A percentile compares a stretch with the other conserved stretches of the same genome.
phyloP scores from a whole-genome alignment of 441 rosid genomes.

The Populus hybrid region DNA sequence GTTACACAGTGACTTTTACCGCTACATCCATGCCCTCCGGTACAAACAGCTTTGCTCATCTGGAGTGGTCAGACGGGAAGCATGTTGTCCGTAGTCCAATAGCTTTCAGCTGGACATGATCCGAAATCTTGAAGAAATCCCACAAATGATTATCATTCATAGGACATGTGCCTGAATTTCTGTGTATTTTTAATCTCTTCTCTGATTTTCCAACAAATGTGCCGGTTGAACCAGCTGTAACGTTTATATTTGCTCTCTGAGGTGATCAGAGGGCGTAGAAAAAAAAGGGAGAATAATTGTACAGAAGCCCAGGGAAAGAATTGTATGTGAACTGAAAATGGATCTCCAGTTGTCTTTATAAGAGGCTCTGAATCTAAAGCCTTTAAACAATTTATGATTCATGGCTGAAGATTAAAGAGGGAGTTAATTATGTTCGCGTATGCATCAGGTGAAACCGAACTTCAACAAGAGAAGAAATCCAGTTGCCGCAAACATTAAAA shows the following conservation, averaged over 20 bases:
- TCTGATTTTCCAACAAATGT: constrained; percentile 22
- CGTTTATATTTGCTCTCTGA: constrained; percentile 16
- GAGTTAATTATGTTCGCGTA: too few species aligned
- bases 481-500: too few species aligned
- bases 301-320: constrained; percentile 18
- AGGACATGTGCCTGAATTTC: constrained; percentile 10
- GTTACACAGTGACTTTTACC: constrained; percentile 42
- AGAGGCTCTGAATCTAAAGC: not conserved
- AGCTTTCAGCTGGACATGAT: constrained; percentile 61
- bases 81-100: constrained; percentile 52
- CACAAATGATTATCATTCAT: constrained; percentile 12
- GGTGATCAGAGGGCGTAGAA: constrained; percentile 11
- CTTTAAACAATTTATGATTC: not conserved
- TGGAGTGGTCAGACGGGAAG: constrained; percentile 58
- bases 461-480: too few species aligned
- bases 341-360: constrained; percentile 3
- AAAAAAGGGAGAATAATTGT: constrained; percentile 19
- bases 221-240: constrained; percentile 4
- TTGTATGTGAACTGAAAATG: constrained; percentile 4
- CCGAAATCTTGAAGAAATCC: constrained; percentile 2
- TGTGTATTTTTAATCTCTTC: constrained; percentile 1
- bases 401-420: not conserved
- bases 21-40: constrained; percentile 62
- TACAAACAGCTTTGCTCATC: constrained; percentile 42
- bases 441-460: too few species aligned